A percentile compares a stretch with the other conserved stretches of the same genome.
These are phyloP conservation scores for Misopates orontium DNA, from an alignment of 257 asterid species.

Conservation along the genomic window DNA sequence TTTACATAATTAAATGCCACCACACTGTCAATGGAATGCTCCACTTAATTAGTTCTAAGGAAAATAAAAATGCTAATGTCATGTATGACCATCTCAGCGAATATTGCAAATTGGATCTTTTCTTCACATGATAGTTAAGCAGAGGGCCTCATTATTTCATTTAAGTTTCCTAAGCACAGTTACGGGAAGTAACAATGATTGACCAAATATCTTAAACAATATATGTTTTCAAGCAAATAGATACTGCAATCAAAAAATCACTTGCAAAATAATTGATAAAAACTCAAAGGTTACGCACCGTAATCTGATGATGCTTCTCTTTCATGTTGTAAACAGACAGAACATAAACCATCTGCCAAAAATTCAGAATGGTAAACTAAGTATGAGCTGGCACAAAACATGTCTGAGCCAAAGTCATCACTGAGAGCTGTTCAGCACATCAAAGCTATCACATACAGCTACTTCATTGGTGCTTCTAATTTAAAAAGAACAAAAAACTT, in stretches of 20 bases:
- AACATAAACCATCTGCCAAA: constrained; percentile 85
- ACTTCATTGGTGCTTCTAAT: constrained; percentile 1
- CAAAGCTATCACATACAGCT: not conserved
- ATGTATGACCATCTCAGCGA: constrained; percentile 6
- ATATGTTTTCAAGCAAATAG: constrained; percentile 6
- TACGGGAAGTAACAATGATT: constrained; percentile 7
- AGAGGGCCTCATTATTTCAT: constrained; percentile 14
- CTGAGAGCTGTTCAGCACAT: not conserved
- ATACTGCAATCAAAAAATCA: constrained; percentile 10
- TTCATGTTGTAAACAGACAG: constrained; percentile 84
- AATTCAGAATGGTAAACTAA: constrained; percentile 29
- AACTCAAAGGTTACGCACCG: constrained; percentile 45
- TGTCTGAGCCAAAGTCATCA: constrained; percentile 17
- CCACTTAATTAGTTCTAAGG: constrained; percentile 1
- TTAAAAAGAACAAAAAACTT: not conserved
- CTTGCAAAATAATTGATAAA: constrained; percentile 9
- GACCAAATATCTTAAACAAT: constrained; percentile 10
- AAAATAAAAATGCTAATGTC: not conserved
- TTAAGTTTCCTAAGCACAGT: constrained; percentile 4
- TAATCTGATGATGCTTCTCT: constrained; percentile 63
- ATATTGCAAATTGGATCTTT: constrained; percentile 10
- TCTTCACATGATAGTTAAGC: constrained; percentile 10
- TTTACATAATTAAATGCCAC: not conserved
- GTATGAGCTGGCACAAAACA: constrained; percentile 25
- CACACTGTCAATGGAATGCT: constrained; percentile 22